Conservation (phyloP, 1,284 basidiomycete species). For the Taiwanofungus camphoratus region DNA sequence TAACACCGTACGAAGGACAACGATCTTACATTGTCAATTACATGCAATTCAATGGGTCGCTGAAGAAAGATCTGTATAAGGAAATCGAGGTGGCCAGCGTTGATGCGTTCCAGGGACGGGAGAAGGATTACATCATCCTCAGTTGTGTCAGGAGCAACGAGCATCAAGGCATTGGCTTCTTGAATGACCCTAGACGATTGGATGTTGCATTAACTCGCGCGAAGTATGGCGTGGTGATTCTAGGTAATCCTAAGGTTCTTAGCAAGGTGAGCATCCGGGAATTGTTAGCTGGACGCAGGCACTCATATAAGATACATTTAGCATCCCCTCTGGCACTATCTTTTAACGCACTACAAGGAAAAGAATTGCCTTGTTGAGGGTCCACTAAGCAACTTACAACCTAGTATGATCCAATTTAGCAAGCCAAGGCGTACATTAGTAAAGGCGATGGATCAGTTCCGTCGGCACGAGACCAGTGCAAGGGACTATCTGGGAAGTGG, state of each 20-base stretch:
- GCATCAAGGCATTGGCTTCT: constrained; percentile 98
- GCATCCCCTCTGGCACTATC: constrained; percentile 98
- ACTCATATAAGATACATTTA: constrained; percentile 30
- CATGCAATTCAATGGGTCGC: constrained; percentile 97
- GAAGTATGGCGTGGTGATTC: constrained; percentile 96
- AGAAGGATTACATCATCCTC: constrained; percentile 99
- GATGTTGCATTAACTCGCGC: constrained; percentile 98
- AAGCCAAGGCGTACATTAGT: constrained; percentile 83
- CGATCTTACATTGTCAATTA: constrained; percentile 98
- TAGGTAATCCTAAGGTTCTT: constrained; percentile 97
- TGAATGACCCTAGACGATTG: constrained; percentile 94
- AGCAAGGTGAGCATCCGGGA: constrained; percentile 73
- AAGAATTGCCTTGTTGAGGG: constrained; percentile 93
- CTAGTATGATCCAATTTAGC: constrained; percentile 99
- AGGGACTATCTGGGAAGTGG: constrained; percentile 54
- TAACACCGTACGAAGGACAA: constrained; percentile 99
- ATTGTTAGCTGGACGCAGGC: constrained; percentile 4
- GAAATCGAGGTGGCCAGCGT: constrained; percentile 99
- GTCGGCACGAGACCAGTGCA: constrained; percentile 83
- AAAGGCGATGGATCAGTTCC: constrained; percentile 88
- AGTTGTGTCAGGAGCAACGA: constrained; percentile 99
- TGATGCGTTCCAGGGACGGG: constrained; percentile 98
- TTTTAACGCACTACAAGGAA: constrained; percentile 98
- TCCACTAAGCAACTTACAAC: constrained; percentile 91
- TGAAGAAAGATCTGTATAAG: constrained; percentile 99